These are phyloP conservation scores for Prunus padus DNA, from an alignment of 306 rosid genomes.

Conservation along the genomic window DNA sequence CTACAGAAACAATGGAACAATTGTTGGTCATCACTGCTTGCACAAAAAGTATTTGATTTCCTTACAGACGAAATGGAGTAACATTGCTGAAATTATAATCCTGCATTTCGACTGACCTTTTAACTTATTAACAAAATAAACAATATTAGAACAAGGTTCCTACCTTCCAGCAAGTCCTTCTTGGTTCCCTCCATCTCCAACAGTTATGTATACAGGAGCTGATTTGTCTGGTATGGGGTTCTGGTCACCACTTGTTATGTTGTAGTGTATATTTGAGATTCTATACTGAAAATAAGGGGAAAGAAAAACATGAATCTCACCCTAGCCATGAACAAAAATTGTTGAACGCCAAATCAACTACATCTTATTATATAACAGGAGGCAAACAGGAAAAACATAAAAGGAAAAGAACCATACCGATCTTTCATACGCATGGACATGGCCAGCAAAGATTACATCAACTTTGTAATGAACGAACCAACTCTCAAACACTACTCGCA, in stretches of 20 bases:
- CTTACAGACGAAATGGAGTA: neutral
- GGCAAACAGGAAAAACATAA: no score
- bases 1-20: constrained; percentile 36
- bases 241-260: constrained; percentile 58
- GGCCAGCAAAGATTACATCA: constrained; percentile 90
- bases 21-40: neutral
- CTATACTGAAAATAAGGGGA: constrained; percentile 60
- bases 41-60: constrained; percentile 11
- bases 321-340: neutral
- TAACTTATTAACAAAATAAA: neutral
- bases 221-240: constrained; percentile 72
- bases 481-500: constrained; percentile 75
- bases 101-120: neutral
- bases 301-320: constrained; percentile 9
- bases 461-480: constrained; percentile 79
- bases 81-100: neutral
- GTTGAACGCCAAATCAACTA: neutral
- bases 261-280: constrained; percentile 67
- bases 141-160: neutral
- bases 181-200: constrained; percentile 98
- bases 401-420: constrained; percentile 54
- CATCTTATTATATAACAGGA: neutral
- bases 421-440: constrained; percentile 99
- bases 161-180: constrained; percentile 97
- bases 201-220: constrained; percentile 91